Conservation (phyloP, 306 rosid species). For the Malus orientalis region DNA sequence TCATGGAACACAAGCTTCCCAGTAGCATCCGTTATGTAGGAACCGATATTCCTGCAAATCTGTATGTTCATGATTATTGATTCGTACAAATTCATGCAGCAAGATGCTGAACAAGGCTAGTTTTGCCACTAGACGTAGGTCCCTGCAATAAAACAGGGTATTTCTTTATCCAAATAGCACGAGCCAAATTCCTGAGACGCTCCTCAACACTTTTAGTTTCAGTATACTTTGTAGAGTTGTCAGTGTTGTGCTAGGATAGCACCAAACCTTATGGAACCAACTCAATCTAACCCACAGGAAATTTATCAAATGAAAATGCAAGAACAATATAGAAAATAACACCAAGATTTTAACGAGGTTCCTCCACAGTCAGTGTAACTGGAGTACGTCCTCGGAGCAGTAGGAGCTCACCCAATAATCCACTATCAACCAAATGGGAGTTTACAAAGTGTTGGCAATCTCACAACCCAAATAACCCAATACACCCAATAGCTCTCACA, state of each 20-base stretch:
- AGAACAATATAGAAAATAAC: no score
- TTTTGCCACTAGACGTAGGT: constrained; percentile 95
- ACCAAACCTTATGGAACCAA: no score
- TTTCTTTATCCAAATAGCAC: constrained; percentile 64
- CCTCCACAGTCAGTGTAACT: no score
- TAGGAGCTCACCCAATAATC: no score
- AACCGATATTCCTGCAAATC: constrained; percentile 95
- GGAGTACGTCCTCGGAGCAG: no score
- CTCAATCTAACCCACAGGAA: no score
- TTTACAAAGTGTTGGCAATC: no score
- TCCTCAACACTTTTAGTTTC: constrained; percentile 62
- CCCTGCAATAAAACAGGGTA: constrained; percentile 95
- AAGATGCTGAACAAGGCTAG: constrained; percentile 85
- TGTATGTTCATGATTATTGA: constrained; percentile 93
- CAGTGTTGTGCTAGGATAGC: not conserved
- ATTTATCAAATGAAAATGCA: no score
- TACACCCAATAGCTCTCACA: no score
- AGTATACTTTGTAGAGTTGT: constrained; percentile 34
- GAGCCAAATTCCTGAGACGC: constrained; percentile 68
- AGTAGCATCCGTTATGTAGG: constrained; percentile 61
- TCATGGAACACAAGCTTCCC: constrained; percentile 89
- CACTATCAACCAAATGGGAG: no score
- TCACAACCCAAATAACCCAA: no score
- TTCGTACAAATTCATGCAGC: constrained; percentile 77
- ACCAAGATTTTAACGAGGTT: no score